These are phyloP conservation scores for Macrophomina pseudophaseolina DNA, from an alignment of 2,329 filamentous ascomycete genomes.

Conservation along the genomic window DNA sequence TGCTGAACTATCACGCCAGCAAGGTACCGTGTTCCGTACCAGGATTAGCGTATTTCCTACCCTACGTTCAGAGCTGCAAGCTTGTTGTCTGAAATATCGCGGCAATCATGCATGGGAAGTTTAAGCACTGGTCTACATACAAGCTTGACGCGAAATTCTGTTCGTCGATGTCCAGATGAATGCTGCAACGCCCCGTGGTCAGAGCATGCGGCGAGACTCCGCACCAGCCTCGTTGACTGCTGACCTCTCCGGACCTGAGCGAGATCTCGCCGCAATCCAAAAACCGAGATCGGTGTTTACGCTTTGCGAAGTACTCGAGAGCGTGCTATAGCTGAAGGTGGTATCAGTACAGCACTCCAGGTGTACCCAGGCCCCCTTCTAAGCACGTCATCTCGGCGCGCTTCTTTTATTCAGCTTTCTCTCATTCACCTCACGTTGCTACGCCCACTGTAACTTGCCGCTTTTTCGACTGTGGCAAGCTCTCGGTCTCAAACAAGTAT, in stretches of 20 bases:
- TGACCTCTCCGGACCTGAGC: too few relatives aligned
- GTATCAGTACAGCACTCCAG: background rate
- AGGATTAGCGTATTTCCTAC: background rate
- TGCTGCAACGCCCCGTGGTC: too few relatives aligned
- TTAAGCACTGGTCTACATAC: too few relatives aligned
- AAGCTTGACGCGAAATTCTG: too few relatives aligned
- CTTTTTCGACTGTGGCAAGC: too few relatives aligned
- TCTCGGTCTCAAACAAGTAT: background rate
- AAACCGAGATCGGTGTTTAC: too few relatives aligned
- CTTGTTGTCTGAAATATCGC: too few relatives aligned
- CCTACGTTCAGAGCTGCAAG: background rate
- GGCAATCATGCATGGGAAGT: too few relatives aligned
- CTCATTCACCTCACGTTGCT: background rate
- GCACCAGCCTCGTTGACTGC: too few relatives aligned
- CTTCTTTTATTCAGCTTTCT: background rate
- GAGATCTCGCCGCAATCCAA: too few relatives aligned
- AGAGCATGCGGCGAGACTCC: too few relatives aligned
- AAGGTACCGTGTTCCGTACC: background rate
- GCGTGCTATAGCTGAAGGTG: background rate
- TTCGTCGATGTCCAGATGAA: too few relatives aligned
- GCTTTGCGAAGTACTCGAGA: background rate
- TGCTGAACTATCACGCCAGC: background rate
- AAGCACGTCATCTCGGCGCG: constrained; percentile 21
- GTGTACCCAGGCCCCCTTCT: background rate
- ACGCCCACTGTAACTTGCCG: background rate